Percentiles rank a stretch among this genome's conserved stretches.
phyloP scores from a whole-genome alignment of 2,329 filamentous ascomycete genomes.

The Dissoconium aciculare region DNA sequence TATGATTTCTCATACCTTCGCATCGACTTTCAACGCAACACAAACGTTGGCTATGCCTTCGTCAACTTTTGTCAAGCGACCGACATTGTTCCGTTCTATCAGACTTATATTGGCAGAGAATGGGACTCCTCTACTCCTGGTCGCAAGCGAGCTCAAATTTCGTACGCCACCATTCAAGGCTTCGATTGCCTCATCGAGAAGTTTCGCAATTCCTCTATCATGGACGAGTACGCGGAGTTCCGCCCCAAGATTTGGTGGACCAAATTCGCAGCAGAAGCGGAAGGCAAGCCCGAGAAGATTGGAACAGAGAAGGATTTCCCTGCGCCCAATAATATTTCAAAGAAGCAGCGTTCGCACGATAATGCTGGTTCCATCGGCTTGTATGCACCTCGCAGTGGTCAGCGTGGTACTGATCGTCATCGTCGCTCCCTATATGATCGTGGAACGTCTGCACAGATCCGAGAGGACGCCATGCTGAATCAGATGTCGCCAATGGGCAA shows the following conservation, averaged over 20 bases:
- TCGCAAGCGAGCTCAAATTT: conserved; percentile 76
- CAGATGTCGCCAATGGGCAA: neutral
- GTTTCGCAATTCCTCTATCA: conserved; percentile 92
- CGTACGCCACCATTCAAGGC: conserved; percentile 95
- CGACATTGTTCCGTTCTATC: conserved; percentile 55
- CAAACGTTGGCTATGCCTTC: conserved; percentile 87
- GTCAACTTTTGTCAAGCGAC: conserved; percentile 79
- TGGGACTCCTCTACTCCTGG: conserved; percentile 50
- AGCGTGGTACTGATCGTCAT: conserved; percentile 52
- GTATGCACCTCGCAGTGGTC: conserved; percentile 64
- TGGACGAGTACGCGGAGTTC: conserved; percentile 70
- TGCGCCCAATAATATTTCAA: conserved; percentile 65
- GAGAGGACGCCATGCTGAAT: conserved; percentile 16
- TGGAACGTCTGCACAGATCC: conserved; percentile 42
- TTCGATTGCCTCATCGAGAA: conserved; percentile 83
- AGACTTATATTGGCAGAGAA: conserved; percentile 28
- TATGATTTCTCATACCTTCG: conserved; percentile 94
- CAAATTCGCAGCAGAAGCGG: conserved; percentile 25
- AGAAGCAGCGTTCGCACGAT: conserved; percentile 74
- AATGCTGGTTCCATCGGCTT: conserved; percentile 78
- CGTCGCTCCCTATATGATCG: conserved; percentile 68
- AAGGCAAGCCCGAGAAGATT: conserved; percentile 31
- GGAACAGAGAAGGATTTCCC: conserved; percentile 66
- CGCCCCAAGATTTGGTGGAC: conserved; percentile 65
- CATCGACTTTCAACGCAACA: conserved; percentile 43